These are phyloP conservation scores for Diaporthe batatas DNA, from an alignment of 2,329 filamentous ascomycete species.

Conservation along the genomic window DNA sequence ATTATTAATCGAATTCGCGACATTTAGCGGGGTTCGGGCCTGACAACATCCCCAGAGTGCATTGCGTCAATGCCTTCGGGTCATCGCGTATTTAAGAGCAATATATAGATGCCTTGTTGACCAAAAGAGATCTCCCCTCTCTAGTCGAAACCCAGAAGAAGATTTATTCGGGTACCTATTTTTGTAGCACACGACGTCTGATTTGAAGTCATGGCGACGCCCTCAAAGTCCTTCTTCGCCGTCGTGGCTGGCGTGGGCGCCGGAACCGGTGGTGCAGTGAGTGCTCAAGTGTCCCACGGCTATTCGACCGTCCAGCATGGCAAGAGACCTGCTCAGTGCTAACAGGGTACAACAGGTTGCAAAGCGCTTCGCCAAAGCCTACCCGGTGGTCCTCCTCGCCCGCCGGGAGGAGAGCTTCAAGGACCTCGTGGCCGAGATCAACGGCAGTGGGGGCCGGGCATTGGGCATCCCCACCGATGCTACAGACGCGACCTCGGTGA, in stretches of 20 bases:
- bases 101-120: not conserved
- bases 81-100: not conserved
- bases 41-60: constrained; percentile 7
- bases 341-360: constrained; percentile 56
- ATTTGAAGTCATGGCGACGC: constrained; percentile 34
- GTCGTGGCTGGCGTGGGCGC: constrained; percentile 80
- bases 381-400: constrained; percentile 82
- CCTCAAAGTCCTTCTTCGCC: constrained; percentile 66
- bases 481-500: constrained; percentile 63
- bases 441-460: constrained; percentile 74
- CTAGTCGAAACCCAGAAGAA: not conserved
- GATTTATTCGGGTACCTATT: not conserved
- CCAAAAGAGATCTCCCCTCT: not conserved
- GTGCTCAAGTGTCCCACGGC: not conserved
- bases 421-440: constrained; percentile 77
- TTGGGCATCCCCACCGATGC: constrained; percentile 79
- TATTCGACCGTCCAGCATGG: not conserved
- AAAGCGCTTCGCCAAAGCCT: constrained; percentile 71
- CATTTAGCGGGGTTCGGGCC: constrained; percentile 30
- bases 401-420: constrained; percentile 75
- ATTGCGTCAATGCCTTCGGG: constrained; percentile 15
- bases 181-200: not conserved
- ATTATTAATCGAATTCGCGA: constrained; percentile 29
- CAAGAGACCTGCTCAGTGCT: not conserved
- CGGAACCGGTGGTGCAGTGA: constrained; percentile 63